These are phyloP conservation scores for Saturnispora gosingensis DNA, from an alignment of 805 yeast species.

Conservation along the genomic window DNA sequence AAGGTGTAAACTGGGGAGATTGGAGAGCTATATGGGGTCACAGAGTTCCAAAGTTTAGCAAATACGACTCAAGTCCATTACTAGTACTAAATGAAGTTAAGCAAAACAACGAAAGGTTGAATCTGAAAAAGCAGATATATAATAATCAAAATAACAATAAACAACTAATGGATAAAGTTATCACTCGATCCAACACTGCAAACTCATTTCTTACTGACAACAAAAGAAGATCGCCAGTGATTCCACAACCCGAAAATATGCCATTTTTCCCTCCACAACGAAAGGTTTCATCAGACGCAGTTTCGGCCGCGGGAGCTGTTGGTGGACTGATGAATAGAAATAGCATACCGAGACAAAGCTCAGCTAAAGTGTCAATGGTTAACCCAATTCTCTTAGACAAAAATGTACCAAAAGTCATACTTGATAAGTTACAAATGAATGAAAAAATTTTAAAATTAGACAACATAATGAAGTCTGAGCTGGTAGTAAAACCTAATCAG, in stretches of 20 bases:
- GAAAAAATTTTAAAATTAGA: slow-evolving; percentile 28
- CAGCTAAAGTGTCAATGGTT: slow-evolving; percentile 23
- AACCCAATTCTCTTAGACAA: slow-evolving; percentile 27
- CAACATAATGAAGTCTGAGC: slow-evolving; percentile 27
- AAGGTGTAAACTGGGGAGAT: slow-evolving; percentile 55
- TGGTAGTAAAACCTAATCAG: slow-evolving; percentile 24
- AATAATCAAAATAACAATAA: slow-evolving; percentile 25
- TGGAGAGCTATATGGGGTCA: slow-evolving; percentile 60
- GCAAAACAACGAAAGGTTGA: slow-evolving; percentile 11
- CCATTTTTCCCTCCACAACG: slow-evolving; percentile 22
- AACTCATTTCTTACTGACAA: not conserved
- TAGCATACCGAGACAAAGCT: not conserved
- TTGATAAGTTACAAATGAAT: slow-evolving; percentile 22
- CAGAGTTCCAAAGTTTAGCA: slow-evolving; percentile 58
- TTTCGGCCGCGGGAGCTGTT: slow-evolving; percentile 29
- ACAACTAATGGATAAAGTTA: slow-evolving; percentile 27
- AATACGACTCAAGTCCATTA: slow-evolving; percentile 38
- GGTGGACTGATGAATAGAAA: slow-evolving; percentile 17
- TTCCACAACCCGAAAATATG: not conserved
- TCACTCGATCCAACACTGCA: slow-evolving; percentile 15
- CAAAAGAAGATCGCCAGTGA: not conserved
- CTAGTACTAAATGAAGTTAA: slow-evolving; percentile 2
- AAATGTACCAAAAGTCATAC: slow-evolving; percentile 24
- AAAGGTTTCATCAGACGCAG: slow-evolving; percentile 23
- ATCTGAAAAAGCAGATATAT: slow-evolving; percentile 23